Evolutionary conservation across 768 basidiomycete genomes (phyloP).

Genomic region (Amanita exitialis): DNA sequence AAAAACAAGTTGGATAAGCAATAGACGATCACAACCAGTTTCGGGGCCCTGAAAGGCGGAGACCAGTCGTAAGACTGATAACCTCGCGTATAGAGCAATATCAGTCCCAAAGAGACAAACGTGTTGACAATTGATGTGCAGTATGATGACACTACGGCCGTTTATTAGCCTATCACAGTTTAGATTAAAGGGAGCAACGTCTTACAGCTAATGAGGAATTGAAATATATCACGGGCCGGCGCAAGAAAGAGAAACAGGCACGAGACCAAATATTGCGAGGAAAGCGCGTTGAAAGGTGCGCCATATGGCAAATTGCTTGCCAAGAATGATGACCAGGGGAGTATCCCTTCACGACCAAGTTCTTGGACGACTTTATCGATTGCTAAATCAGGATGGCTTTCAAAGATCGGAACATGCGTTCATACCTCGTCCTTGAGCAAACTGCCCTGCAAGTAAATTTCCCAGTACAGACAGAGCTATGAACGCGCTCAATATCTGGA

Average conservation of each 20-base stretch:
- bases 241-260: slow-evolving; percentile 41
- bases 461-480: slow-evolving; percentile 59
- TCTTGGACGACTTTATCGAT: slow-evolving; percentile 52
- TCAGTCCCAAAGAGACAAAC: slow-evolving; percentile 48
- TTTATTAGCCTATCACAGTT: background rate
- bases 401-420: background rate
- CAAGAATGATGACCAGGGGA: slow-evolving; percentile 59
- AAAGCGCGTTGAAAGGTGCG: slow-evolving; percentile 54
- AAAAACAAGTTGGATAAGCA: slow-evolving; percentile 59
- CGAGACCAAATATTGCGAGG: slow-evolving; percentile 53
- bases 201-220: slow-evolving; percentile 59
- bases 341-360: slow-evolving; percentile 59
- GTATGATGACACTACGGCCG: slow-evolving; percentile 42
- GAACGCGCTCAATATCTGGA: slow-evolving; percentile 46
- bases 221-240: slow-evolving; percentile 67
- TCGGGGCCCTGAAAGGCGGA: slow-evolving; percentile 56
- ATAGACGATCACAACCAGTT: slow-evolving; percentile 39
- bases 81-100: slow-evolving; percentile 44
- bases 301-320: slow-evolving; percentile 63
- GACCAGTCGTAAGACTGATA: slow-evolving; percentile 41
- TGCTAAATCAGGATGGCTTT: background rate
- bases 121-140: slow-evolving; percentile 48
- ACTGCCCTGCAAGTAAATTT: slow-evolving; percentile 53
- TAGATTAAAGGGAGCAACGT: background rate
- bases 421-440: slow-evolving; percentile 56